Evolutionary conservation across 345 rosid genomes (phyloP).

Genomic region (Erucastrum elatum): DNA sequence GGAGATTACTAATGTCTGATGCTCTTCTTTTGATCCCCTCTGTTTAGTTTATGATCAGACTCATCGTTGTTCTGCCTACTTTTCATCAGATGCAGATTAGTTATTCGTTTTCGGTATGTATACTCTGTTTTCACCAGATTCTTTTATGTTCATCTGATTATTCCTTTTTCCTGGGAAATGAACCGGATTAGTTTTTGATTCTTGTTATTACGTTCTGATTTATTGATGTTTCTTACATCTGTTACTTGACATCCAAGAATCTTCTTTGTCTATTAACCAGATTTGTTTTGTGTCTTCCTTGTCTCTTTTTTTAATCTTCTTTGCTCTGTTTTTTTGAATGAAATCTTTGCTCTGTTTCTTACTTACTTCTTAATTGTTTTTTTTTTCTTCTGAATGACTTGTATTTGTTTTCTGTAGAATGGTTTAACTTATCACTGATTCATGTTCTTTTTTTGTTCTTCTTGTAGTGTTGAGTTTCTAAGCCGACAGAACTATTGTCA

Average conservation of each 20-base stretch:
- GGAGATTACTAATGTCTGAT: neutral
- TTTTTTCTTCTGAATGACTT: neutral
- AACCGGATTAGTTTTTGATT: conserved; percentile 2
- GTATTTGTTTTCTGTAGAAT: neutral
- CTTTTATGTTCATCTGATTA: neutral
- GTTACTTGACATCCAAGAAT: conserved; percentile 30
- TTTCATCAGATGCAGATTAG: conserved; percentile 12
- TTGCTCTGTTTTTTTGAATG: conserved; percentile 3
- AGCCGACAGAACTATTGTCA: conserved; percentile 42
- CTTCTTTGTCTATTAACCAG: neutral
- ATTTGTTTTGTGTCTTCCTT: conserved; percentile 8
- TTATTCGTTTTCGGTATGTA: conserved; percentile 20
- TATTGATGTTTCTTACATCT: conserved; percentile 3
- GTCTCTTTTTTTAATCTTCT: neutral
- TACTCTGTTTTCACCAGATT: conserved; percentile 21
- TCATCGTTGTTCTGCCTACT: neutral
- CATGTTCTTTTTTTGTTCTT: neutral
- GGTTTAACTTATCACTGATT: conserved; percentile 6
- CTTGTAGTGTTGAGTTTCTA: conserved; percentile 28
- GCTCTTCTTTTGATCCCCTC: conserved; percentile 20
- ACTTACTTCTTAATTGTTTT: neutral
- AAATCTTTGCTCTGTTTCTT: conserved; percentile 8
- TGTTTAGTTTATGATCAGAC: neutral
- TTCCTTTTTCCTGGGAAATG: neutral
- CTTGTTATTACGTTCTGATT: conserved; percentile 19